Conservation (phyloP, 768 basidiomycete species). For the Paxillus involutus region DNA sequence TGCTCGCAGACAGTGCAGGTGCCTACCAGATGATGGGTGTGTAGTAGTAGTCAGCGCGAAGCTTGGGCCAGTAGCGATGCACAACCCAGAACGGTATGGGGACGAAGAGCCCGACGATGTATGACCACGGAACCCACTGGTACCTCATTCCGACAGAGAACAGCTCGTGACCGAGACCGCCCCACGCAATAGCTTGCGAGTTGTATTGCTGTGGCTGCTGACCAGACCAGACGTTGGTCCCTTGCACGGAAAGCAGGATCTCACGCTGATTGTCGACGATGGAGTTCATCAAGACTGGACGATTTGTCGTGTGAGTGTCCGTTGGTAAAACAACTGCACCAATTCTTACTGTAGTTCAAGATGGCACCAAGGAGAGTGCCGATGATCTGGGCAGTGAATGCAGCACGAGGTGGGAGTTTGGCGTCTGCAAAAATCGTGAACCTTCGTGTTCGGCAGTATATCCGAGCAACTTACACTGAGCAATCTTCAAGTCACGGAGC, state of each 20-base stretch:
- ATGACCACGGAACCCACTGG: conserved; percentile 41
- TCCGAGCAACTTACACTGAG: conserved; percentile 16
- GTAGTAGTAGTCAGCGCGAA: conserved; percentile 26
- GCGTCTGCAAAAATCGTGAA: conserved; percentile 27
- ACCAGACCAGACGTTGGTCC: conserved; percentile 41
- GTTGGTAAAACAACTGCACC: not conserved
- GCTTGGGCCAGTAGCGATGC: conserved; percentile 35
- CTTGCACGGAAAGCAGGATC: conserved; percentile 53
- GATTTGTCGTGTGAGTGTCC: conserved; percentile 19
- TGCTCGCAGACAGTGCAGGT: not conserved
- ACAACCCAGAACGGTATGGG: conserved; percentile 43
- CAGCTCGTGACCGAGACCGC: conserved; percentile 36
- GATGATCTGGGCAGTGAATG: conserved; percentile 57
- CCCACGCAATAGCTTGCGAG: conserved; percentile 38
- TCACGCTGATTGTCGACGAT: conserved; percentile 52
- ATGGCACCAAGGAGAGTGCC: conserved; percentile 56
- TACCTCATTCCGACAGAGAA: conserved; percentile 32
- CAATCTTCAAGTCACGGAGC: conserved; percentile 56
- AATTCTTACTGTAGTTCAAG: conserved; percentile 42
- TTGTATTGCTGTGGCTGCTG: conserved; percentile 31
- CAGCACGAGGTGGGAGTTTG: conserved; percentile 64
- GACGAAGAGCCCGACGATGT: conserved; percentile 29
- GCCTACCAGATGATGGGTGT: conserved; percentile 29
- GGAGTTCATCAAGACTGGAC: conserved; percentile 58
- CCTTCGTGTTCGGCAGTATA: conserved; percentile 34